These are phyloP conservation scores for Noccaea bulbosa DNA, from an alignment of 345 rosid genomes.

Conservation along the genomic window DNA sequence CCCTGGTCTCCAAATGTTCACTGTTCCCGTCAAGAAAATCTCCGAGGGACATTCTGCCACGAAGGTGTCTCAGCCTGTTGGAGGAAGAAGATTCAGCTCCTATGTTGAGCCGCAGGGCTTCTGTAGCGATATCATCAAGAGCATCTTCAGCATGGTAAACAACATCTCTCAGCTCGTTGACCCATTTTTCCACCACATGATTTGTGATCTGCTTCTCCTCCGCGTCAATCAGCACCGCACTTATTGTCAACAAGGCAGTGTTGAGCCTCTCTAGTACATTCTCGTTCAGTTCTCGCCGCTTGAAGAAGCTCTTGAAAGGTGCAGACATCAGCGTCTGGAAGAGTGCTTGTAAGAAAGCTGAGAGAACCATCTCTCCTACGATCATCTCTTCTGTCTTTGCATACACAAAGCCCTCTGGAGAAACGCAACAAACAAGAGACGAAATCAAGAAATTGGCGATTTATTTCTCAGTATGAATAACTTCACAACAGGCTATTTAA, in stretches of 20 bases:
- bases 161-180: conserved; percentile 44
- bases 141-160: conserved; percentile 48
- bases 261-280: conserved; percentile 40
- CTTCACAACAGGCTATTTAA: neutral
- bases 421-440: conserved; percentile 11
- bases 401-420: conserved; percentile 5
- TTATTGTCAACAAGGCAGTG: conserved; percentile 34
- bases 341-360: conserved; percentile 42
- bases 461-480: conserved; percentile 8
- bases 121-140: conserved; percentile 43
- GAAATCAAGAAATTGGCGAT: conserved; percentile 15
- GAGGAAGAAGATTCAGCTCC: conserved; percentile 37
- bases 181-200: conserved; percentile 41
- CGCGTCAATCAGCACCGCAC: conserved; percentile 46
- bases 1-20: conserved; percentile 40
- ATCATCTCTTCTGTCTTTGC: conserved; percentile 12
- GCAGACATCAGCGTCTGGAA: conserved; percentile 39
- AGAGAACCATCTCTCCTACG: conserved; percentile 15
- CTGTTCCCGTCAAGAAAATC: conserved; percentile 34
- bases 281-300: conserved; percentile 32
- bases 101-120: conserved; percentile 38
- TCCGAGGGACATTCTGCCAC: conserved; percentile 27
- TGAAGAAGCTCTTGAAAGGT: conserved; percentile 30
- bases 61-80: conserved; percentile 21
- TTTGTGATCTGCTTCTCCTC: conserved; percentile 48